Percentiles rank a stretch among this genome's conserved stretches.
These are phyloP conservation scores for Mortierella claussenii DNA, from an alignment of 192 early-diverging fungal genomes.

Conservation along the genomic window DNA sequence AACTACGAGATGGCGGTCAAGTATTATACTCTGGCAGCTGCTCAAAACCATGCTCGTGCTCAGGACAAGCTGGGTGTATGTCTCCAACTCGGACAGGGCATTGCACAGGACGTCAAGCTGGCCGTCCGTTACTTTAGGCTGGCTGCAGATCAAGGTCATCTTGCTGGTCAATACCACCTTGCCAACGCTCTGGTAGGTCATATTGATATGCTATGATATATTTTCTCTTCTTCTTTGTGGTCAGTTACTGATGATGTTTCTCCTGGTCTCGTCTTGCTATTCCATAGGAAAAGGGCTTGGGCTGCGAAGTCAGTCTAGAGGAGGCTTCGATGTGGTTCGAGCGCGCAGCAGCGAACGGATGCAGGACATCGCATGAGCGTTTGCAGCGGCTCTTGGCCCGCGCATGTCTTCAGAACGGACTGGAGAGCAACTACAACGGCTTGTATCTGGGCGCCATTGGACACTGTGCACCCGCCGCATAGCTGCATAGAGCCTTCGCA, in stretches of 20 bases:
- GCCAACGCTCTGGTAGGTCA: constrained; percentile 56
- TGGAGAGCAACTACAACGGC: constrained; percentile 50
- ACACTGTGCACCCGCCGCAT: constrained; percentile 63
- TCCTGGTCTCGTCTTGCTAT: too few species aligned
- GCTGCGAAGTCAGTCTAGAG: constrained; percentile 52
- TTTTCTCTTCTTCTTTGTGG: too few species aligned
- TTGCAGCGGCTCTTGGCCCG: constrained; percentile 60
- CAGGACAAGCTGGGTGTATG: constrained; percentile 66
- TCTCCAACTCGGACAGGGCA: constrained; percentile 62
- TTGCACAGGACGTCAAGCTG: constrained; percentile 53
- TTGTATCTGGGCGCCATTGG: constrained; percentile 47
- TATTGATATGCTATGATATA: too few species aligned
- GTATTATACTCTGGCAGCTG: constrained; percentile 67
- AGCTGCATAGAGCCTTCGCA: background rate
- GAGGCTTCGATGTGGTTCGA: constrained; percentile 57
- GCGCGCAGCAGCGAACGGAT: constrained; percentile 57
- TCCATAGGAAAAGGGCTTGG: constrained; percentile 55
- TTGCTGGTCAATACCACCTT: constrained; percentile 61
- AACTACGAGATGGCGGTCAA: constrained; percentile 61
- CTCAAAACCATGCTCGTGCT: constrained; percentile 68
- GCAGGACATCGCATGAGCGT: constrained; percentile 61
- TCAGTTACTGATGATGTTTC: too few species aligned
- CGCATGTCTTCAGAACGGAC: constrained; percentile 61
- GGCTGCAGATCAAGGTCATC: constrained; percentile 75
- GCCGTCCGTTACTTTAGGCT: constrained; percentile 68